These are phyloP conservation scores for Phylloporus sp. DNA, from an alignment of 768 basidiomycete species.

Conservation along the genomic window DNA sequence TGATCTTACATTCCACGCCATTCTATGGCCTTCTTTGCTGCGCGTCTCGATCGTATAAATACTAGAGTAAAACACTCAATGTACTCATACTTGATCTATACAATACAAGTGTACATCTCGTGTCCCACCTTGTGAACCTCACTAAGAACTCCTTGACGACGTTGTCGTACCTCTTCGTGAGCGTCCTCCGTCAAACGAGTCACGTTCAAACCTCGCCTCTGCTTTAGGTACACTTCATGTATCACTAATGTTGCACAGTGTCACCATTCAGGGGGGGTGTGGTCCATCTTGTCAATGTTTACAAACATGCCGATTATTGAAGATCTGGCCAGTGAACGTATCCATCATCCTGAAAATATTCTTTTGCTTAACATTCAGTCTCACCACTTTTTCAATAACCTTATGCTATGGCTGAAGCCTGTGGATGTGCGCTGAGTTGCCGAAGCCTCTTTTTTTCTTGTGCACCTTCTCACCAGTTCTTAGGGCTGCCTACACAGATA, in stretches of 20 bases:
- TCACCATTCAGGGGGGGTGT: background rate
- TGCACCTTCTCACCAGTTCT: background rate
- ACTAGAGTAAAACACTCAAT: too few relatives aligned
- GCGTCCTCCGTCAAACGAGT: too few relatives aligned
- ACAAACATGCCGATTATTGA: background rate
- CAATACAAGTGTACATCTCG: too few relatives aligned
- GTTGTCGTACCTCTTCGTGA: too few relatives aligned
- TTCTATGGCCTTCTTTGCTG: too few relatives aligned
- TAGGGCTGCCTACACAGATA: background rate
- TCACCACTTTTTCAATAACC: background rate
- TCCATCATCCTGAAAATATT: slow-evolving; percentile 2
- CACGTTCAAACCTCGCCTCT: too few relatives aligned
- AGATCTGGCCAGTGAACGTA: background rate
- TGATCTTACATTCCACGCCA: too few relatives aligned
- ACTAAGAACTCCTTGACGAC: too few relatives aligned
- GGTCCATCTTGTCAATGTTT: background rate
- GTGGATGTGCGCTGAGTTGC: background rate
- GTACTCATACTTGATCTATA: too few relatives aligned
- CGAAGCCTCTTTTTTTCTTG: background rate
- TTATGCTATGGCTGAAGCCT: slow-evolving; percentile 5
- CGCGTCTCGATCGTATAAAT: too few relatives aligned
- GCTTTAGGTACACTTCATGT: too few relatives aligned
- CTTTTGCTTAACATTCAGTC: background rate
- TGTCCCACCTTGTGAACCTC: too few relatives aligned
- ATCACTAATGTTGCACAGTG: background rate